A percentile compares a stretch with the other conserved stretches of the same genome.
These are phyloP conservation scores for Houttuynia cordata DNA, from an alignment of 164 flowering plant genomes.

Conservation along the genomic window DNA sequence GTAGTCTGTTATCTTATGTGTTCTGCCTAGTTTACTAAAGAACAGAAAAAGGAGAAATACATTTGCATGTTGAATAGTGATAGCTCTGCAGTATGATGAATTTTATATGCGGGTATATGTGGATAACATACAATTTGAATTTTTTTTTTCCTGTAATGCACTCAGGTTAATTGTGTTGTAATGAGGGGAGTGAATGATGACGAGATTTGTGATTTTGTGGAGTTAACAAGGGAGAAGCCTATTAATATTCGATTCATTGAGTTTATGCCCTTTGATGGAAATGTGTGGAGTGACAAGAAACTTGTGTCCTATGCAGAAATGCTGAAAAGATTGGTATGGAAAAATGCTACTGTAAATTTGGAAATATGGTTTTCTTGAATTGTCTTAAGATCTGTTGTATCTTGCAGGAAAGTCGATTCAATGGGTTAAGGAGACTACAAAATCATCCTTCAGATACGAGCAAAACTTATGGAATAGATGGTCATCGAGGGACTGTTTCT, in stretches of 20 bases:
- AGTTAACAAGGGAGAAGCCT: constrained; percentile 73
- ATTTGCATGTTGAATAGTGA: too few relatives aligned
- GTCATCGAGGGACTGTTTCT: constrained; percentile 69
- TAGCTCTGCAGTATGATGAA: too few relatives aligned
- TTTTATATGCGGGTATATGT: not conserved
- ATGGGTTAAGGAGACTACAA: constrained; percentile 43
- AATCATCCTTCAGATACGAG: constrained; percentile 90
- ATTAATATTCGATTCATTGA: constrained; percentile 89
- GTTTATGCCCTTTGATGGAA: constrained; percentile 99
- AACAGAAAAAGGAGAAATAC: too few relatives aligned
- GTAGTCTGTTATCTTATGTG: too few relatives aligned
- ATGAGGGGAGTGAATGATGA: constrained; percentile 97
- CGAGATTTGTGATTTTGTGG: constrained; percentile 91
- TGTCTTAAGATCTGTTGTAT: not conserved
- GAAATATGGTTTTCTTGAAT: not conserved
- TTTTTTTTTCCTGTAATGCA: not conserved
- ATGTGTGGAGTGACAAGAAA: constrained; percentile 96
- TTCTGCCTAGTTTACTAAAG: too few relatives aligned
- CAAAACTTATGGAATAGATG: constrained; percentile 75
- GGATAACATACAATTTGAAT: not conserved
- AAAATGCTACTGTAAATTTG: constrained; percentile 21
- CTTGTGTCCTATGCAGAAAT: constrained; percentile 85
- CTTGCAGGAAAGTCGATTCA: constrained; percentile 46
- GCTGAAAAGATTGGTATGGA: constrained; percentile 92
- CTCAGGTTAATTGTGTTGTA: constrained; percentile 86